A percentile compares a stretch with the other conserved stretches of the same genome.
These are phyloP conservation scores for Lactarius pseudohatsudake DNA, from an alignment of 768 basidiomycete genomes.

Conservation along the genomic window DNA sequence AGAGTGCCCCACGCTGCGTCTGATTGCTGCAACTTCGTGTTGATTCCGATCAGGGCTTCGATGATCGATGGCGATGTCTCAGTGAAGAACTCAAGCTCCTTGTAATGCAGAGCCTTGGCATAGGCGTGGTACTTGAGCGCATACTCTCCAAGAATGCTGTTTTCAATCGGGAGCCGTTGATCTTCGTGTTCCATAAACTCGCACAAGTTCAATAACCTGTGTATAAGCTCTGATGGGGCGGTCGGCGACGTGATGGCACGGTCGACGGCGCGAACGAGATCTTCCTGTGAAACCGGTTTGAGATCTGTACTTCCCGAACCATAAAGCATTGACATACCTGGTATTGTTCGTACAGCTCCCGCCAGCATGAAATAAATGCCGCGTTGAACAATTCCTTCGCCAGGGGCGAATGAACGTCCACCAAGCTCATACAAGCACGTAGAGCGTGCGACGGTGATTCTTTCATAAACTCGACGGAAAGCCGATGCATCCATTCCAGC, in stretches of 20 bases:
- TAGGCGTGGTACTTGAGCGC: conserved; percentile 92
- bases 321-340: conserved; percentile 55
- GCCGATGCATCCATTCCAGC: conserved; percentile 91
- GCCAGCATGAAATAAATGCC: conserved; percentile 97
- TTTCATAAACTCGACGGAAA: conserved; percentile 95
- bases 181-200: conserved; percentile 99
- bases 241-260: conserved; percentile 73
- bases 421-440: conserved; percentile 91
- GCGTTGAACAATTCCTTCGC: conserved; percentile 97
- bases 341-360: conserved; percentile 92
- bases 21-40: conserved; percentile 93
- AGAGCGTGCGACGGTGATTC: conserved; percentile 98
- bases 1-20: conserved; percentile 98
- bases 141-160: conserved; percentile 89
- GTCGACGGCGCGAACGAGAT: conserved; percentile 89
- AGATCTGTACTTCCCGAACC: background rate
- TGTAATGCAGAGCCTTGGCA: conserved; percentile 97
- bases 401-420: conserved; percentile 87
- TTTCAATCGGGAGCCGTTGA: conserved; percentile 90
- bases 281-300: conserved; percentile 59
- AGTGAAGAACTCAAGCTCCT: conserved; percentile 94
- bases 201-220: conserved; percentile 87
- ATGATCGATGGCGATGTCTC: conserved; percentile 90
- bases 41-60: conserved; percentile 93
- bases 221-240: conserved; percentile 86